phyloP scores from a whole-genome alignment of 2,329 filamentous ascomycete species.

The Chrysosporium keratinophilum region DNA sequence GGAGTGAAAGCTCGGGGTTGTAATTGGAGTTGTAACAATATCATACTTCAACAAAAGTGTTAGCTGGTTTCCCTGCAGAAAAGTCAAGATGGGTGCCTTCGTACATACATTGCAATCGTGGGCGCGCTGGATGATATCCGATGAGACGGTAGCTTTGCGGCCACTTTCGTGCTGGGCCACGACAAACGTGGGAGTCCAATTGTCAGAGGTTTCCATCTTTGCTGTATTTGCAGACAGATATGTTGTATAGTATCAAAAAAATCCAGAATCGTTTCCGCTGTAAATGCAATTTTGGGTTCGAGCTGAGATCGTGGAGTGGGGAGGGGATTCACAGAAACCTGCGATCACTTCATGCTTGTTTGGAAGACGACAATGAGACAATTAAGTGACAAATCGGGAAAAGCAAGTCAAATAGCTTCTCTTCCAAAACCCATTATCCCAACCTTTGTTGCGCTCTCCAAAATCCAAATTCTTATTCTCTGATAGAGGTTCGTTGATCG shows the following conservation, averaged over 20 bases:
- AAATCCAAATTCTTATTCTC: background rate
- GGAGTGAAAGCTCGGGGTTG: slow-evolving; percentile 50
- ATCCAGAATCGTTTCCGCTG: background rate
- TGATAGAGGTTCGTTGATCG: background rate
- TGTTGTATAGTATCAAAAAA: background rate
- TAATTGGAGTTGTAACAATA: slow-evolving; percentile 53
- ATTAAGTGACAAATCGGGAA: background rate
- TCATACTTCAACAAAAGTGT: slow-evolving; percentile 45
- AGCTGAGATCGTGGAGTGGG: background rate
- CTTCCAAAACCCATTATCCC: background rate
- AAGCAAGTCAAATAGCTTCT: background rate
- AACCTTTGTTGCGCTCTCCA: no score
- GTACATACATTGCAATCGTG: slow-evolving; percentile 46
- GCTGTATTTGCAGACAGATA: background rate
- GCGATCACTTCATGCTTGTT: slow-evolving; percentile 2
- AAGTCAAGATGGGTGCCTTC: slow-evolving; percentile 1
- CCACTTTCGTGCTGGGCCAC: slow-evolving; percentile 53
- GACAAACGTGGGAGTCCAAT: slow-evolving; percentile 42
- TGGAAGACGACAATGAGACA: background rate
- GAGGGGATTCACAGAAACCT: background rate
- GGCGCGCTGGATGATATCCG: slow-evolving; percentile 43
- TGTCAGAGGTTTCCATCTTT: slow-evolving; percentile 15
- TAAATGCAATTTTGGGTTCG: background rate
- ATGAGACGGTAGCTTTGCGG: slow-evolving; percentile 40
- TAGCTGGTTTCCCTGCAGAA: slow-evolving; percentile 12